Base-by-base conservation (phyloP, 805 yeast species). In the Lipomyces lipofer region DNA sequence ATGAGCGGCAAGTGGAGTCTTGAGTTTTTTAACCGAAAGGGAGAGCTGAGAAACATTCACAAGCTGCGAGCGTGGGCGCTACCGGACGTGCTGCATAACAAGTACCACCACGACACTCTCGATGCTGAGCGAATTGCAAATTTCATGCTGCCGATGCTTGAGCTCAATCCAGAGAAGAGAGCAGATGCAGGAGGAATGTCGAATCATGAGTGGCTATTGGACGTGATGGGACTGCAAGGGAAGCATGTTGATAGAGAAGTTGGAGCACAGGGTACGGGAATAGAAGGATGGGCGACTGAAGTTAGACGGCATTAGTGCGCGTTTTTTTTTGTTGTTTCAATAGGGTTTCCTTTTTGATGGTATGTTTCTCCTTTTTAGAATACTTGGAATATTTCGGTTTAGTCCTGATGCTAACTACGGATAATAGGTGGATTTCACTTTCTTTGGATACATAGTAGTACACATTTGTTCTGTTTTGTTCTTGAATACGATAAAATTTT, bases 111-210 rank as follows among this genome's bases (percentile, higher is more conserved):
- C 67, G 69, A 80, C 28, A 79, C 78, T 22, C 73, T 74, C 10
- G 94, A 87, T 51, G 89, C 97, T 2, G 75, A 78, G 39, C 85
- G 82, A 52, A 78, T 94, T 42, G 71, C 91, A 7, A 88, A 83
- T 63, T 90, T 94, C 65, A 71, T 94, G 58, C 68, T 79, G 43
- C 97, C 97, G 7, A 88, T 94, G 96, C 75, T 94, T 43, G 69
- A 77, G 19, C 70, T 88, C 19, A 88, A 85, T 67, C 98, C 99
- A 1, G 84, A 80, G 55, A 69, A 72, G 51, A 77, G 99, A 61
- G 92, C 92, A 12, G 99, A 94, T 73, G 98, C 98, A 1, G 99
- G 98, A 17, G 97, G 97, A 2, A 79, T 90, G 83, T 82, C 88
- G 2, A 86, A 88, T 65, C 96, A 90, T 68, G 83, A 85, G 10